These are phyloP conservation scores for Suillus spraguei DNA, from an alignment of 768 basidiomycete species.

Conservation along the genomic window DNA sequence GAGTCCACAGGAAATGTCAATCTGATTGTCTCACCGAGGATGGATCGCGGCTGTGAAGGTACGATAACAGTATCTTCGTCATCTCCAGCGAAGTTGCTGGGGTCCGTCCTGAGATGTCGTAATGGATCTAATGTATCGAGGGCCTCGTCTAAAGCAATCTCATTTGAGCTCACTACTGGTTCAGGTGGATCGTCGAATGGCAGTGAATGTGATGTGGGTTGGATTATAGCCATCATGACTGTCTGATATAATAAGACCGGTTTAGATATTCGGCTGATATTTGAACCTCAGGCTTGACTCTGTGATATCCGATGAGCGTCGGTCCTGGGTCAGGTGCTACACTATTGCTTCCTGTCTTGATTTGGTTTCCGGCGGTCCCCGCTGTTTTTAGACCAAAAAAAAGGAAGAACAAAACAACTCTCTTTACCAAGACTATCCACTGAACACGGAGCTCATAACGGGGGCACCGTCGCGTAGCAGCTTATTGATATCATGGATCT, in stretches of 20 bases:
- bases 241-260: neutral
- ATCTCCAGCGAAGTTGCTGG: slow-evolving; percentile 29
- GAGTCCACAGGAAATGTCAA: slow-evolving; percentile 38
- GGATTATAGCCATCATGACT: slow-evolving; percentile 9
- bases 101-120: slow-evolving; percentile 54
- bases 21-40: slow-evolving; percentile 48
- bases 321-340: no score
- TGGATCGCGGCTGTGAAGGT: slow-evolving; percentile 56
- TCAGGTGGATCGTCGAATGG: slow-evolving; percentile 17
- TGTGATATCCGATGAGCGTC: neutral
- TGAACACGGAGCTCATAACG: neutral
- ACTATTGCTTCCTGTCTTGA: no score
- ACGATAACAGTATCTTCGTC: slow-evolving; percentile 38
- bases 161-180: slow-evolving; percentile 19
- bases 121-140: slow-evolving; percentile 62
- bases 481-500: neutral
- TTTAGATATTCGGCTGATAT: neutral
- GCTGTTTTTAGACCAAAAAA: neutral
- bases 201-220: neutral
- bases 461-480: neutral
- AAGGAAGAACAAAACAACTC: no score
- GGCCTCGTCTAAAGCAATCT: slow-evolving; percentile 53
- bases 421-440: neutral
- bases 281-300: neutral
- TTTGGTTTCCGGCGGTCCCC: neutral